Conservation (phyloP, 495 filamentous ascomycete genomes). For the Aspergillus avenaceus region DNA sequence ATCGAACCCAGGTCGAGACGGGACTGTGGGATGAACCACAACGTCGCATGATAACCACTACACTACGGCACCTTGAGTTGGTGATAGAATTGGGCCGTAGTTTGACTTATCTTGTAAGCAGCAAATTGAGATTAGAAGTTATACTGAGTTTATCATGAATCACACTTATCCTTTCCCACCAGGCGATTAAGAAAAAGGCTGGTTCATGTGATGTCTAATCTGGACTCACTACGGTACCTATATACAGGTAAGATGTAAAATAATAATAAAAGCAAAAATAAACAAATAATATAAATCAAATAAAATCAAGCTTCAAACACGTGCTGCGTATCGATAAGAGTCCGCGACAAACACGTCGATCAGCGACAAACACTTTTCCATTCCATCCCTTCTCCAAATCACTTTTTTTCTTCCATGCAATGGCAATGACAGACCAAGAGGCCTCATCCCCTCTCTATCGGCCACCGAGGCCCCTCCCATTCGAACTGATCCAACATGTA, state of each 20-base stretch:
- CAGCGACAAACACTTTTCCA: not conserved
- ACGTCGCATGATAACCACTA: constrained; percentile 26
- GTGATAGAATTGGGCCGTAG: not conserved
- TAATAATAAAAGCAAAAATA: too few relatives aligned
- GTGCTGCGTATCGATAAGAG: constrained; percentile 11
- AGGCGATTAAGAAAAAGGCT: too few relatives aligned
- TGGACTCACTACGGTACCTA: too few relatives aligned
- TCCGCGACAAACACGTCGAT: not conserved
- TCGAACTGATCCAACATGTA: constrained; percentile 59
- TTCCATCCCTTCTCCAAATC: not conserved
- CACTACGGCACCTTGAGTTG: constrained; percentile 25
- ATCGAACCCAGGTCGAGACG: constrained; percentile 42
- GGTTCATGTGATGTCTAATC: too few relatives aligned
- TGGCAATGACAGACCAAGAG: constrained; percentile 20
- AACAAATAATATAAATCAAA: too few relatives aligned
- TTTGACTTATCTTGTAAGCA: too few relatives aligned
- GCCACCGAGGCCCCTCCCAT: constrained; percentile 50
- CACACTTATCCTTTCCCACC: too few relatives aligned
- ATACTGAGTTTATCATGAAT: too few relatives aligned
- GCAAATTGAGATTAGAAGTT: too few relatives aligned
- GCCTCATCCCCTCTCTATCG: constrained; percentile 37
- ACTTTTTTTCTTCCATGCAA: constrained; percentile 5
- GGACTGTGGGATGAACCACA: constrained; percentile 13
- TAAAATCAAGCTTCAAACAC: too few relatives aligned
- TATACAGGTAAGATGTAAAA: too few relatives aligned